These are phyloP conservation scores for Rosa chinensis DNA, from an alignment of 306 rosid genomes.

Conservation along the genomic window DNA sequence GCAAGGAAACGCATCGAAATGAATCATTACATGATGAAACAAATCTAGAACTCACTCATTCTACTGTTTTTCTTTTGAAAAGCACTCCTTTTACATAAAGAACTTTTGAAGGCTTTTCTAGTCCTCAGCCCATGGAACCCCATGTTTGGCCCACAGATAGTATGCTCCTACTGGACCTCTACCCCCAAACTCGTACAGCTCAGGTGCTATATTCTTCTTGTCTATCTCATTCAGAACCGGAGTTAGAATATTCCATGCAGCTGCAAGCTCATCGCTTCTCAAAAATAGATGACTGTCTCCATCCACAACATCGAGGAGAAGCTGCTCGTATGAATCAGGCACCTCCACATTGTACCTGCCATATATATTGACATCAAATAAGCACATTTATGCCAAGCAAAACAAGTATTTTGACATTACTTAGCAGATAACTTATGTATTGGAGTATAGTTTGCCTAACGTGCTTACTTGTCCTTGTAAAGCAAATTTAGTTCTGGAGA, in stretches of 20 bases:
- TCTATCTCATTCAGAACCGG: constrained; percentile 75
- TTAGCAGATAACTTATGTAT: constrained; percentile 9
- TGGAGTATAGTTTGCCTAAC: constrained; percentile 19
- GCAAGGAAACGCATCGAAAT: not conserved
- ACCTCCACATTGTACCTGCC: constrained; percentile 75
- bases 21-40: not conserved
- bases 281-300: constrained; percentile 84
- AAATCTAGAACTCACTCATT: not conserved
- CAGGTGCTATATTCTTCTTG: constrained; percentile 57
- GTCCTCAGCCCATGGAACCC: constrained; percentile 74
- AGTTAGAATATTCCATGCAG: constrained; percentile 80
- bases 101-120: constrained; percentile 24
- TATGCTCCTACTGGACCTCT: constrained; percentile 87
- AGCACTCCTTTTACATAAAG: not conserved
- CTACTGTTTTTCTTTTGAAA: not conserved
- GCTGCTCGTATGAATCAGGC: constrained; percentile 90
- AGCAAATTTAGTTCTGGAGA: constrained; percentile 84
- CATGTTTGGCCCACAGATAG: constrained; percentile 87
- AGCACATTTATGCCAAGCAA: not conserved
- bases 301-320: constrained; percentile 78
- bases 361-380: constrained; percentile 12
- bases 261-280: constrained; percentile 80
- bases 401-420: constrained; percentile 5
- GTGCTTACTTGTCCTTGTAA: constrained; percentile 79
- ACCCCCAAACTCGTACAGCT: constrained; percentile 80